A percentile compares a stretch with the other conserved stretches of the same genome.
Conservation (phyloP, 129 eudicot genomes). For the Erigeron canadensis region DNA sequence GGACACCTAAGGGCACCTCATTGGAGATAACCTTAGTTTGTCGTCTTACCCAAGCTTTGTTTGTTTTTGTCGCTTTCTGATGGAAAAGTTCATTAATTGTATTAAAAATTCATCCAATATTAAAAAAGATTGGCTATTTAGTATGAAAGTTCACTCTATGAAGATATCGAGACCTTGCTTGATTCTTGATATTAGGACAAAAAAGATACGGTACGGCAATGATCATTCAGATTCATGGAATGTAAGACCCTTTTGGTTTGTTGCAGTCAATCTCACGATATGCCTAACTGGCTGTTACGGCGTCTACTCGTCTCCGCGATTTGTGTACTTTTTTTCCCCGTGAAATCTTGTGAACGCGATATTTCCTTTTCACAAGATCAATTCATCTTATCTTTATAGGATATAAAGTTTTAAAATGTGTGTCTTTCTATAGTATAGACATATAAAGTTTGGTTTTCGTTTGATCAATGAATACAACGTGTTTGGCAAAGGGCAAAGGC, state of each 20-base stretch:
- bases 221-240: conserved; percentile 24
- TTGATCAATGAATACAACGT: too few species aligned
- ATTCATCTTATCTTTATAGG: background rate
- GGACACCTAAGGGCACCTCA: too few species aligned
- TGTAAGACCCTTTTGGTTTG: conserved; percentile 1
- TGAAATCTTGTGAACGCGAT: background rate
- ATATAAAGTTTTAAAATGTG: too few species aligned
- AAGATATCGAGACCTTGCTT: conserved; percentile 12
- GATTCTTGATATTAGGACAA: conserved; percentile 16
- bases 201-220: conserved; percentile 31
- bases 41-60: conserved; percentile 15
- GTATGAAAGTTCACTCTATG: background rate
- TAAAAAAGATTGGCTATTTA: background rate
- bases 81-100: conserved; percentile 9
- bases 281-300: conserved; percentile 9
- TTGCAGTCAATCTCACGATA: conserved; percentile 12
- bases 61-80: conserved; percentile 7
- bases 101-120: background rate
- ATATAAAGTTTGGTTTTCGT: too few species aligned
- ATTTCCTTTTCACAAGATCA: background rate
- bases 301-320: background rate
- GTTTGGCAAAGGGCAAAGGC: too few species aligned
- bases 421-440: too few species aligned
- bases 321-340: background rate
- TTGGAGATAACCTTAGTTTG: too few species aligned